A percentile compares a stretch with the other conserved stretches of the same genome.
Conservation (phyloP, 768 basidiomycete species). For the Trametes meyenii region DNA sequence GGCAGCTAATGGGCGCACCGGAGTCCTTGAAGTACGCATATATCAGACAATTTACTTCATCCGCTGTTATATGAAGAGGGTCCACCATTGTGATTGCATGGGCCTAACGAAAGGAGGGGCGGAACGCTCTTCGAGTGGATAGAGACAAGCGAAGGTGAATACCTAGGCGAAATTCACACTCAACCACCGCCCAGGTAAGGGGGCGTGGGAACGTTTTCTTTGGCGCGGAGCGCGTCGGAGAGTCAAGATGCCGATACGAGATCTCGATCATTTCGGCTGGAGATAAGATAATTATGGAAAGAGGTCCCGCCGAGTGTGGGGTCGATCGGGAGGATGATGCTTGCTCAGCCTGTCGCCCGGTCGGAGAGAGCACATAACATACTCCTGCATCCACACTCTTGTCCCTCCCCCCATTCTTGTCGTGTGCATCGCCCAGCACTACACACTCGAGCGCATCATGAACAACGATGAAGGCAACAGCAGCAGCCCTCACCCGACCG, state of each 20-base stretch:
- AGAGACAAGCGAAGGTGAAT: background rate
- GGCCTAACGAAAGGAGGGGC: background rate
- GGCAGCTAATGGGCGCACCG: constrained; percentile 45
- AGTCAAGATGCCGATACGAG: background rate
- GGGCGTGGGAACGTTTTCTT: background rate
- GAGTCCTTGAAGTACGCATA: constrained; percentile 85
- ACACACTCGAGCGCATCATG: background rate
- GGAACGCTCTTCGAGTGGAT: background rate
- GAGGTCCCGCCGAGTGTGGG: constrained; percentile 13
- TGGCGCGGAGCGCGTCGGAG: constrained; percentile 6
- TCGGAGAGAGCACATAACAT: background rate
- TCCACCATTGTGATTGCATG: constrained; percentile 26
- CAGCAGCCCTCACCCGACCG: no score
- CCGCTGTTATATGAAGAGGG: constrained; percentile 69
- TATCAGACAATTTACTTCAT: constrained; percentile 85
- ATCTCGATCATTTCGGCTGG: background rate
- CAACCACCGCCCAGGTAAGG: background rate
- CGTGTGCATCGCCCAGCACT: constrained; percentile 10
- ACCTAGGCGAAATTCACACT: no score
- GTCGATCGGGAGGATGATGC: constrained; percentile 5
- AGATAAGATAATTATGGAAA: constrained; percentile 24
- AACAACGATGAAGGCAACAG: background rate
- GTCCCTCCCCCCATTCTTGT: constrained; percentile 8
- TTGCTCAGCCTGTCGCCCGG: constrained; percentile 27
- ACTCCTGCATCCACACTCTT: background rate